A percentile compares a stretch with the other conserved stretches of the same genome.
Conservation (phyloP, 148 eudicot species). For the Spergularia bocconei region DNA sequence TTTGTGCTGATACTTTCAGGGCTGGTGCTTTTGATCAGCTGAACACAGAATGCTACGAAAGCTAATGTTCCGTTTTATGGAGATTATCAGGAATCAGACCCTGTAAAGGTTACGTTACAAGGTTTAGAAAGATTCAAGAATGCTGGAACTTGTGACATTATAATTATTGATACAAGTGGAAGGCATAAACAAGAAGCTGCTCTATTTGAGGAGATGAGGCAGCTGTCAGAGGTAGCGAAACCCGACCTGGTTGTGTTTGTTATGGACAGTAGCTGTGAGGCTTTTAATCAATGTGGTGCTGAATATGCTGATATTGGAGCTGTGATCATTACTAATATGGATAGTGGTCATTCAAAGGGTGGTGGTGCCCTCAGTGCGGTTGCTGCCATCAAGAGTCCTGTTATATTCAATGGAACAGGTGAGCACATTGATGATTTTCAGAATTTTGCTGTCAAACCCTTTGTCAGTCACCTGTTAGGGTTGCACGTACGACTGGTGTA, state of each 20-base stretch:
- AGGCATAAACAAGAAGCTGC: constrained; percentile 97
- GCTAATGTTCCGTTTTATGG: constrained; percentile 93
- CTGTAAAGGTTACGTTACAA: constrained; percentile 85
- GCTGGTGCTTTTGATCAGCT: constrained; percentile 98
- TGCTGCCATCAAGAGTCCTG: too few relatives aligned
- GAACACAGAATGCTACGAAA: constrained; percentile 95
- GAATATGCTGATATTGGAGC: constrained; percentile 90
- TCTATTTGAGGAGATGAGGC: too few relatives aligned
- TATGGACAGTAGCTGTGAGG: constrained; percentile 97
- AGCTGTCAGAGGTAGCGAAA: constrained; percentile 86
- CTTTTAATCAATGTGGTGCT: constrained; percentile 91
- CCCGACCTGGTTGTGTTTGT: constrained; percentile 96
- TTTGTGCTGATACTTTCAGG: constrained; percentile 95
- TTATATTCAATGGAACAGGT: too few relatives aligned
- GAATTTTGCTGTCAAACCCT: too few relatives aligned
- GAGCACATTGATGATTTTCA: too few relatives aligned
- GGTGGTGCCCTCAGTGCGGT: too few relatives aligned
- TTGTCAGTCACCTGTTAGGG: constrained; percentile 95
- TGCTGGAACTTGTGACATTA: constrained; percentile 72
- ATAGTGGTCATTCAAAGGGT: too few relatives aligned
- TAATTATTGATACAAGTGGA: constrained; percentile 94
- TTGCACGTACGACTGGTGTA: constrained; percentile 96
- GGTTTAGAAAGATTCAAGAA: constrained; percentile 90
- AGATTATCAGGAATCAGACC: constrained; percentile 87
- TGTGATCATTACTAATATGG: too few relatives aligned